Evolutionary conservation across 768 basidiomycete genomes (phyloP).

Genomic region (Mycena galopus): DNA sequence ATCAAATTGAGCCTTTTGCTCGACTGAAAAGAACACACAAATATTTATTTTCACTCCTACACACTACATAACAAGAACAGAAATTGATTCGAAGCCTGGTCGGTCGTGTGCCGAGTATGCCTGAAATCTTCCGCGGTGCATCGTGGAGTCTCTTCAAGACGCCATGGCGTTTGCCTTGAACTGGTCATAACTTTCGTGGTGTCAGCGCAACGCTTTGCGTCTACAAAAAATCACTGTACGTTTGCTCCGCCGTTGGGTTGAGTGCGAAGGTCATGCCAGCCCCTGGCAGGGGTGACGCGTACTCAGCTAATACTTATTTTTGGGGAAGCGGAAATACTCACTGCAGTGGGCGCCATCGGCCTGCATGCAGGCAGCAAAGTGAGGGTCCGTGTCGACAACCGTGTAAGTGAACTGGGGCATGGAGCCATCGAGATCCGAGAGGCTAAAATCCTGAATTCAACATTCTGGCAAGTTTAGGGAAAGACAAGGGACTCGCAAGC

Average conservation of each 20-base stretch:
- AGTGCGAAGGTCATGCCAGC: constrained; percentile 38
- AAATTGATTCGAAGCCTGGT: background rate
- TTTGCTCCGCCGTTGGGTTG: constrained; percentile 34
- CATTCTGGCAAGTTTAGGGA: background rate
- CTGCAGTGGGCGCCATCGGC: constrained; percentile 39
- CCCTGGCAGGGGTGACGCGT: constrained; percentile 1
- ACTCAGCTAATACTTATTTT: background rate
- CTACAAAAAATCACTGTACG: constrained; percentile 2
- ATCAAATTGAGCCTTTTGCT: background rate
- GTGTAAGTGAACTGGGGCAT: constrained; percentile 34
- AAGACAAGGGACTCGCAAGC: constrained; percentile 24
- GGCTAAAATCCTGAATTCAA: constrained; percentile 13
- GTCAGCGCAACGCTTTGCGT: too few species aligned
- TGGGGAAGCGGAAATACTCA: constrained; percentile 7
- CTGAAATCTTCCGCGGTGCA: background rate
- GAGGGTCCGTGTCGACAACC: constrained; percentile 36
- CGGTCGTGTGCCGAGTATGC: constrained; percentile 3
- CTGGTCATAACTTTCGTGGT: background rate
- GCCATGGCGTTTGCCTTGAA: constrained; percentile 37
- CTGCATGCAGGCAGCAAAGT: constrained; percentile 38
- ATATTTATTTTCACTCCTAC: background rate
- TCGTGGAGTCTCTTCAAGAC: constrained; percentile 11
- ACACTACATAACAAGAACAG: background rate
- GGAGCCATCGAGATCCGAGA: constrained; percentile 36
- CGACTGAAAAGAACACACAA: background rate